Conservation (phyloP, 306 rosid species). For the Senna siamea region DNA sequence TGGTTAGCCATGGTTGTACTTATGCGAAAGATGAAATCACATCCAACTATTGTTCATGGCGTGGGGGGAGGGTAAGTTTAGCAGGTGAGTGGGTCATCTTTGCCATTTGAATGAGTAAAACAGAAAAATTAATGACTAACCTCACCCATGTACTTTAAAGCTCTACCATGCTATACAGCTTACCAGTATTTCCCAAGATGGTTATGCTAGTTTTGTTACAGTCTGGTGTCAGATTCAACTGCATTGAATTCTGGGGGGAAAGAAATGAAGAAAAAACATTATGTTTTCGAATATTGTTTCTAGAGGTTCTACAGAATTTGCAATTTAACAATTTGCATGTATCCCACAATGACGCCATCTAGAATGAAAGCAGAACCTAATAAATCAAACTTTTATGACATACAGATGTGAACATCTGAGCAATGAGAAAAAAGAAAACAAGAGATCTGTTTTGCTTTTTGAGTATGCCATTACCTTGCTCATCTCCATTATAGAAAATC, state of each 20-base stretch:
- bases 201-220: conserved; percentile 72
- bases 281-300: conserved; percentile 19
- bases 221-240: conserved; percentile 72
- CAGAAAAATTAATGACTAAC: not conserved
- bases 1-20: not conserved
- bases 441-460: conserved; percentile 21
- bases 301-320: conserved; percentile 22
- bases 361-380: conserved; percentile 24
- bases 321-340: conserved; percentile 23
- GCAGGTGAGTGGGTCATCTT: conserved; percentile 1
- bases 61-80: not conserved
- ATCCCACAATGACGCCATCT: not conserved
- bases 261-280: conserved; percentile 6
- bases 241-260: conserved; percentile 52
- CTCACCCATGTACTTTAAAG: conserved; percentile 14
- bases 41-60: not conserved
- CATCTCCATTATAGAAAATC: conserved; percentile 77
- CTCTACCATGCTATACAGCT: conserved; percentile 30
- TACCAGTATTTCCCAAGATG: conserved; percentile 89
- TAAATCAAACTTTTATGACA: conserved; percentile 26
- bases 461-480: conserved; percentile 59
- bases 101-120: too few relatives aligned
- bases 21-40: not conserved
- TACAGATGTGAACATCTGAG: conserved; percentile 17
- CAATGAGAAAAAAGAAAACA: not conserved